A percentile compares a stretch with the other conserved stretches of the same genome.
phyloP scores from a whole-genome alignment of 2,329 filamentous ascomycete species.

The Alternaria sp. region DNA sequence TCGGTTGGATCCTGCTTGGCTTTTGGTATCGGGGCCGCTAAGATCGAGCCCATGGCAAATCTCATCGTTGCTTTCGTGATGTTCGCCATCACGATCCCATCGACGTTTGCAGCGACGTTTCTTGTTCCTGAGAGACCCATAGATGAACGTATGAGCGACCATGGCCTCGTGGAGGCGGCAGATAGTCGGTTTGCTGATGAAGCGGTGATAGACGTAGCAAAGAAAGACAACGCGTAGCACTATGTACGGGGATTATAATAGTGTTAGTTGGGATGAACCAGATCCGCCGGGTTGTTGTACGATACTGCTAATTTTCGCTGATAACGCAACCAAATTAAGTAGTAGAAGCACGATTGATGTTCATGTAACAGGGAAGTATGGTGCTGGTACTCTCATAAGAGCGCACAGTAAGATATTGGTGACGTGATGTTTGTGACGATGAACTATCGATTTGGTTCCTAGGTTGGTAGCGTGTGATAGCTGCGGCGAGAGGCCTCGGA shows the following conservation, averaged over 20 bases:
- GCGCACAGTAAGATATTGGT: neutral
- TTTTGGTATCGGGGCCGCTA: conserved; percentile 60
- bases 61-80: conserved; percentile 59
- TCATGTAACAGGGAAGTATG: no score
- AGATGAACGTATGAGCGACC: neutral
- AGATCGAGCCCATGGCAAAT: conserved; percentile 58
- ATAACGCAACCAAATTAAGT: no score
- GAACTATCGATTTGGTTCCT: neutral
- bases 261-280: neutral
- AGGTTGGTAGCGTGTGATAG: neutral
- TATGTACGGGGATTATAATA: neutral
- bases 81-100: conserved; percentile 53
- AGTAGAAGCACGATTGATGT: no score
- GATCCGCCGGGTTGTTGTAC: neutral
- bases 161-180: neutral
- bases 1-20: conserved; percentile 32
- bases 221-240: neutral
- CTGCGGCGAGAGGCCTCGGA: conserved; percentile 15
- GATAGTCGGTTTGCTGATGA: conserved; percentile 8
- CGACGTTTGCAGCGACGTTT: neutral
- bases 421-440: neutral
- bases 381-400: neutral
- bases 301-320: no score
- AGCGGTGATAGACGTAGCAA: conserved; percentile 20
- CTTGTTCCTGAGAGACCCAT: neutral